Evolutionary conservation across 768 basidiomycete species (phyloP).

Genomic region (Psilocybe tampanensis): DNA sequence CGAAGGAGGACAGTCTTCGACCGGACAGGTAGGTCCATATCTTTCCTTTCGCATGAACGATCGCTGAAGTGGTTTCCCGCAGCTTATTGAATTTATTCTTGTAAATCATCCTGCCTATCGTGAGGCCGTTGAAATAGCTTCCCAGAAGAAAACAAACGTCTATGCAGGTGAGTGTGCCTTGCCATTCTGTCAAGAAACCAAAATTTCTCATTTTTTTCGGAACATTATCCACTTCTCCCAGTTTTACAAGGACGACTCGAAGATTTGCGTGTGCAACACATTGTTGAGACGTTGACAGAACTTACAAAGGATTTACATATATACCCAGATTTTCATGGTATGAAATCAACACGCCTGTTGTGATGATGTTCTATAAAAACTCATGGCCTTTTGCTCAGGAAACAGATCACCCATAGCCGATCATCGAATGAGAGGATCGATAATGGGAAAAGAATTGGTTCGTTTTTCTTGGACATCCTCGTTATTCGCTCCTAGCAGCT

Average conservation of each 20-base stretch:
- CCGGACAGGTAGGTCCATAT: constrained; percentile 72
- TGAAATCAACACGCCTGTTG: background rate
- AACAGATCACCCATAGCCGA: constrained; percentile 98
- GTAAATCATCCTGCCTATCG: constrained; percentile 88
- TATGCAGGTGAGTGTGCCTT: constrained; percentile 47
- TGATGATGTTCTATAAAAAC: too few species aligned
- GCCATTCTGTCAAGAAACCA: background rate
- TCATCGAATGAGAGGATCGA: constrained; percentile 90
- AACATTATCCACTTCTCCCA: constrained; percentile 22
- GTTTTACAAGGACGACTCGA: constrained; percentile 79
- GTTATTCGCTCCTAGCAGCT: background rate
- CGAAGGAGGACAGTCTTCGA: constrained; percentile 98
- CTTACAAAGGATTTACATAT: constrained; percentile 90
- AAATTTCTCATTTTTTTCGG: background rate
- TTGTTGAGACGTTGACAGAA: constrained; percentile 70
- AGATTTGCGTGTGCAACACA: constrained; percentile 55
- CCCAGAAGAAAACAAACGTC: constrained; percentile 59
- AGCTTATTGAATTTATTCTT: constrained; percentile 94
- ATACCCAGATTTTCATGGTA: constrained; percentile 95
- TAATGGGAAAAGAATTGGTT: constrained; percentile 81
- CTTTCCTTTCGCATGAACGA: background rate
- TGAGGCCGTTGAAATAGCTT: constrained; percentile 64
- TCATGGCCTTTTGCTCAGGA: constrained; percentile 47
- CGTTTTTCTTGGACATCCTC: constrained; percentile 16
- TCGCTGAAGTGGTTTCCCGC: background rate